Percentiles rank a stretch among this genome's conserved stretches.
phyloP scores from a whole-genome alignment of 352 stramenopile species.

The Pythium monospermum region DNA sequence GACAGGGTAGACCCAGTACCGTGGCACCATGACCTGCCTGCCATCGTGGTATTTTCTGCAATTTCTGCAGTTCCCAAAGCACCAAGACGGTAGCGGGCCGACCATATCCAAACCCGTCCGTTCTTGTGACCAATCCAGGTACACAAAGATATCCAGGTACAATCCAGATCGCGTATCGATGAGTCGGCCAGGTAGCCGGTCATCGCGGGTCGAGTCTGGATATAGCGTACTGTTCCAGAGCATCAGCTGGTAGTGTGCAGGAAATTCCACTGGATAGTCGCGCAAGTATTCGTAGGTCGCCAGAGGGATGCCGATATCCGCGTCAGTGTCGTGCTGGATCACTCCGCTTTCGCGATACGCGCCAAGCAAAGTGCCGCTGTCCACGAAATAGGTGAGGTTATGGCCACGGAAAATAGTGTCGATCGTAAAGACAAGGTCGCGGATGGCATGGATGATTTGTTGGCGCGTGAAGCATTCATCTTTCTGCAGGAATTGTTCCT shows the following conservation, averaged over 20 bases:
- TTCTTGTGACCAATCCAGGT: constrained; percentile 4
- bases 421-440: constrained; percentile 17
- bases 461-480: constrained; percentile 7
- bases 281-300: constrained; percentile 10
- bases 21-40: constrained; percentile 15
- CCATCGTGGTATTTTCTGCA: neutral
- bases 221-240: constrained; percentile 14
- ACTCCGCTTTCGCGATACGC: constrained; percentile 18
- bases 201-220: constrained; percentile 10
- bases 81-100: constrained; percentile 14
- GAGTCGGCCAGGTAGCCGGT: constrained; percentile 15
- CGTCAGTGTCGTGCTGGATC: constrained; percentile 23
- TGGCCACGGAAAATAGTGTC: constrained; percentile 7
- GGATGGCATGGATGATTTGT: constrained; percentile 9
- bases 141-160: neutral
- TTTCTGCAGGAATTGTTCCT: constrained; percentile 7
- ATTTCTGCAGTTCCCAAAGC: constrained; percentile 17
- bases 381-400: constrained; percentile 7
- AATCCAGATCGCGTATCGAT: constrained; percentile 8
- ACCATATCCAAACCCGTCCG: constrained; percentile 3
- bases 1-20: constrained; percentile 17
- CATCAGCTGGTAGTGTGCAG: constrained; percentile 10
- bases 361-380: constrained; percentile 20
- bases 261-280: constrained; percentile 2
- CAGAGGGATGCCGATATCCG: constrained; percentile 19